These are phyloP conservation scores for Sordariomycetes sp. DNA, from an alignment of 2,329 filamentous ascomycete genomes.

Conservation along the genomic window DNA sequence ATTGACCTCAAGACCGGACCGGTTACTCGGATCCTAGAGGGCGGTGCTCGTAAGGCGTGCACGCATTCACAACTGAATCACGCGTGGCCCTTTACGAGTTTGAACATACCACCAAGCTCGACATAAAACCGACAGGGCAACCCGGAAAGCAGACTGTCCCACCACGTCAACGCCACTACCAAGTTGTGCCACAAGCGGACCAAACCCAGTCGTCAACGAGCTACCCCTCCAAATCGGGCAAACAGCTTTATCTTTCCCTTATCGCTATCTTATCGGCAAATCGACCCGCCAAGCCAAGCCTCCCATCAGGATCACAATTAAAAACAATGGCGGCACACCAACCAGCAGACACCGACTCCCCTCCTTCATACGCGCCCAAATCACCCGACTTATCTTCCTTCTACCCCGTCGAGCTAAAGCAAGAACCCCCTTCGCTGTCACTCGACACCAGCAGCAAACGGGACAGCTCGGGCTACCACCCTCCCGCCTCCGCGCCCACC, in stretches of 20 bases:
- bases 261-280: conserved; percentile 4
- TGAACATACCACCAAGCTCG: too few species aligned
- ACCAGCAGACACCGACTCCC: conserved; percentile 30
- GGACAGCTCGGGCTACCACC: conserved; percentile 17
- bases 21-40: too few species aligned
- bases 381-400: conserved; percentile 52
- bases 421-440: conserved; percentile 8
- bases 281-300: not conserved
- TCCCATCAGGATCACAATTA: conserved; percentile 2
- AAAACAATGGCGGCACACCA: conserved; percentile 36
- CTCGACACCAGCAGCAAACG: conserved; percentile 11
- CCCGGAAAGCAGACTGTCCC: too few species aligned
- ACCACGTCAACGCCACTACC: too few species aligned
- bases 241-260: too few species aligned
- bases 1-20: too few species aligned
- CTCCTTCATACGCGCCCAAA: conserved; percentile 41
- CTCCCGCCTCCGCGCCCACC: conserved; percentile 14
- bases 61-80: too few species aligned
- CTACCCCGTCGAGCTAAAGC: too few species aligned
- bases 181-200: too few species aligned
- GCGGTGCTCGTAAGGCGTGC: too few species aligned
- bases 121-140: too few species aligned
- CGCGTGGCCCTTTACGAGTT: too few species aligned
- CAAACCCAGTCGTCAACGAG: not conserved
- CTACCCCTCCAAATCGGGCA: conserved; percentile 2